phyloP scores from a whole-genome alignment of 2,329 filamentous ascomycete species.

The Fusarium sp. region DNA sequence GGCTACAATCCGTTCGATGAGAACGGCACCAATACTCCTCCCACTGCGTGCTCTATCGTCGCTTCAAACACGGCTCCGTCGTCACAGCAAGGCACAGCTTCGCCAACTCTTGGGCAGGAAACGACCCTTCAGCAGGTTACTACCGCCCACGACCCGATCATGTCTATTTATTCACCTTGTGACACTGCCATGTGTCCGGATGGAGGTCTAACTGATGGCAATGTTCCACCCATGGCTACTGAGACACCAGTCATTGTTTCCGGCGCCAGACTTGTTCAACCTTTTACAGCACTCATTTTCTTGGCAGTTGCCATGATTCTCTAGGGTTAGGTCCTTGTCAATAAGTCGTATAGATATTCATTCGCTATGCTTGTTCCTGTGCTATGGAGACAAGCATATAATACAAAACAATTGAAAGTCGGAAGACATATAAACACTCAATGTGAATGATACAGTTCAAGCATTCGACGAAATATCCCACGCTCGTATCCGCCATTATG shows the following conservation, averaged over 20 bases:
- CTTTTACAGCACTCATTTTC: background rate
- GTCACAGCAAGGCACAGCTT: background rate
- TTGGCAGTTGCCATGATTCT: background rate
- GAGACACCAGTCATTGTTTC: conserved; percentile 2
- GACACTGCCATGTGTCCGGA: background rate
- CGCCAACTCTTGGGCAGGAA: background rate
- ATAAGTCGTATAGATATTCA: too few relatives aligned
- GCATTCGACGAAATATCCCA: background rate
- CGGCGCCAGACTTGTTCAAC: background rate
- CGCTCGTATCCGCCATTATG: background rate
- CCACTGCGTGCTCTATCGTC: conserved; percentile 9
- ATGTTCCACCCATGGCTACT: background rate
- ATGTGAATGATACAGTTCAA: too few relatives aligned
- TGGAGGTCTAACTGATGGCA: background rate
- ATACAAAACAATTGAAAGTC: too few relatives aligned
- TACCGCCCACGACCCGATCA: background rate
- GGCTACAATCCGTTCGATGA: conserved; percentile 14
- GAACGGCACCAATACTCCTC: conserved; percentile 6
- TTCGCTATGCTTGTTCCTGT: too few relatives aligned
- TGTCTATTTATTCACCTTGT: background rate
- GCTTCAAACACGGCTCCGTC: background rate
- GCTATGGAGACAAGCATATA: too few relatives aligned
- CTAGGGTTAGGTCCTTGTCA: too few relatives aligned
- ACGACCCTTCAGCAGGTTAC: background rate
- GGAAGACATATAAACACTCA: too few relatives aligned